A percentile compares a stretch with the other conserved stretches of the same genome.
phyloP scores from a whole-genome alignment of 495 filamentous ascomycete genomes.

The Talaromyces liani region DNA sequence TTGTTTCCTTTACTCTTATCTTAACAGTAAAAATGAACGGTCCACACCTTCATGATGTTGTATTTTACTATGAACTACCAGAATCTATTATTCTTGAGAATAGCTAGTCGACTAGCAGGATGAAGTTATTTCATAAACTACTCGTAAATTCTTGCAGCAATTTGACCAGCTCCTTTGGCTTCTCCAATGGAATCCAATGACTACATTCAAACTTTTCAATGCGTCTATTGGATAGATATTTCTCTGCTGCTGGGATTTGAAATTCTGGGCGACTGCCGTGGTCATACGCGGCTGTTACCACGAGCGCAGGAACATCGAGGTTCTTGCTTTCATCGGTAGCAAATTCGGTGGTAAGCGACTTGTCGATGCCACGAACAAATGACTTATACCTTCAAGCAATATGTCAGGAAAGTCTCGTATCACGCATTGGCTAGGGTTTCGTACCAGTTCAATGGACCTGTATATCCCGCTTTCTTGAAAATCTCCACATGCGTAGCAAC shows the following conservation, averaged over 20 bases:
- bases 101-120: too few species aligned
- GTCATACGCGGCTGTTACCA: not conserved
- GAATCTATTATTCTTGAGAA: too few species aligned
- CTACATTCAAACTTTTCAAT: slow-evolving; percentile 3
- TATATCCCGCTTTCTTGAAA: slow-evolving; percentile 5
- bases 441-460: slow-evolving; percentile 5
- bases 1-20: too few species aligned
- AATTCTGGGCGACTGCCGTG: not conserved
- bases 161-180: not conserved
- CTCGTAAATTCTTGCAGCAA: not conserved
- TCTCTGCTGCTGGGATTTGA: not conserved
- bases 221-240: not conserved
- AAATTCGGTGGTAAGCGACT: not conserved
- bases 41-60: too few species aligned
- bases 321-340: not conserved
- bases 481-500: not conserved
- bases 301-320: not conserved
- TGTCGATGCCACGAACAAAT: not conserved
- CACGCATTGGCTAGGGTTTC: not conserved
- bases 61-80: too few species aligned
- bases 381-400: not conserved
- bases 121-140: not conserved
- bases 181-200: slow-evolving; percentile 5
- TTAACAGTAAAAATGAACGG: too few species aligned
- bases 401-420: not conserved